Evolutionary conservation across 176 grass and related monocot species (phyloP).

Genomic region (Leersia perrieri): DNA sequence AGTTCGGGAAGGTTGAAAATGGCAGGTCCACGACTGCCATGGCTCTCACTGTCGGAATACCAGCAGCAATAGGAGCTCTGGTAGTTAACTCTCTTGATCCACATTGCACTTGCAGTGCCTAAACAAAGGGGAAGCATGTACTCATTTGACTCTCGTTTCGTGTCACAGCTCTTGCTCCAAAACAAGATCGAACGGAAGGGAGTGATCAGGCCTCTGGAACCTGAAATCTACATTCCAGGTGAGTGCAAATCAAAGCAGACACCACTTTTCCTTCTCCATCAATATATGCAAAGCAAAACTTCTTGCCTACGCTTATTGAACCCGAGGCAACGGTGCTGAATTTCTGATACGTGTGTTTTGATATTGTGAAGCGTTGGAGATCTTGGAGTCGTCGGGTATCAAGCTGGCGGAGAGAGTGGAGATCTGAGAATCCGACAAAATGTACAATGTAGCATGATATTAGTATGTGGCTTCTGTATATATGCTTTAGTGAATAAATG

Average conservation of each 20-base stretch:
- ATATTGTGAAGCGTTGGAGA: slow-evolving; percentile 68
- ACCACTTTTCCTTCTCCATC: no score
- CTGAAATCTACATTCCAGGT: slow-evolving; percentile 89
- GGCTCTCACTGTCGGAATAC: slow-evolving; percentile 91
- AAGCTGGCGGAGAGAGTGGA: slow-evolving; percentile 74
- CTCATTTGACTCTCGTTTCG: slow-evolving; percentile 12
- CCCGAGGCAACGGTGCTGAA: neutral
- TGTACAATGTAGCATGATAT: neutral
- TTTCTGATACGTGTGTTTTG: slow-evolving; percentile 10
- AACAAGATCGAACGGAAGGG: slow-evolving; percentile 75
- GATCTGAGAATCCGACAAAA: slow-evolving; percentile 16
- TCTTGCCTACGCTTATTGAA: neutral
- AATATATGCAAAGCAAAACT: no score
- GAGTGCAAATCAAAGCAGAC: slow-evolving; percentile 19
- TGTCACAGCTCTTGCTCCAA: slow-evolving; percentile 76
- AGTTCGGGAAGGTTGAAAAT: slow-evolving; percentile 75
- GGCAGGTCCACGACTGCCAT: slow-evolving; percentile 70
- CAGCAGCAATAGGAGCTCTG: slow-evolving; percentile 79
- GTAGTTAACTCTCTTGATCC: slow-evolving; percentile 52
- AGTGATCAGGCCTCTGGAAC: slow-evolving; percentile 75
- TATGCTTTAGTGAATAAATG: neutral
- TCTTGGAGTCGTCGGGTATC: slow-evolving; percentile 78
- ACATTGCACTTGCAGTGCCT: slow-evolving; percentile 4
- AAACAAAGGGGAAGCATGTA: neutral
- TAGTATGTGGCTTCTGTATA: neutral